A percentile compares a stretch with the other conserved stretches of the same genome.
Conservation (phyloP, 1,284 basidiomycete species). For the Trametes hirsuta region DNA sequence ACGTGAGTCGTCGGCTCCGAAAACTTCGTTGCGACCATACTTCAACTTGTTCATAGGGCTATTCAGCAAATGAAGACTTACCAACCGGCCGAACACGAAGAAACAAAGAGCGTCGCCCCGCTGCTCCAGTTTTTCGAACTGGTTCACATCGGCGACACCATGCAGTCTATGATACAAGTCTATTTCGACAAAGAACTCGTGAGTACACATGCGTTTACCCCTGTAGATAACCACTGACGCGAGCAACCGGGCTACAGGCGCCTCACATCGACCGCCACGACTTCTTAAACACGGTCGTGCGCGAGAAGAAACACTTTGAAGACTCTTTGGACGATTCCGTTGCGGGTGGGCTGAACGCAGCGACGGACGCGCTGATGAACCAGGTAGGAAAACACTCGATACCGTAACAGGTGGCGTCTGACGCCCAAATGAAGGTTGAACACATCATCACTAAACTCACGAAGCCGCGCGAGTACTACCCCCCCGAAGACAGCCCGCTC, state of each 20-base stretch:
- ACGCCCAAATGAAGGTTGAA: conserved; percentile 67
- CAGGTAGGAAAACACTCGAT: conserved; percentile 55
- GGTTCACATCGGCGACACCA: conserved; percentile 96
- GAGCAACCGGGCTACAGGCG: conserved; percentile 47
- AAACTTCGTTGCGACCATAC: neutral
- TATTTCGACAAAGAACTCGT: conserved; percentile 97
- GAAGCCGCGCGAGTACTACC: conserved; percentile 88
- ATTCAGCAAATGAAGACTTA: conserved; percentile 87
- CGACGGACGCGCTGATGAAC: conserved; percentile 95
- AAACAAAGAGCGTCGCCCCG: conserved; percentile 82
- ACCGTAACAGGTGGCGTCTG: neutral
- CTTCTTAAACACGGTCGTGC: conserved; percentile 90
- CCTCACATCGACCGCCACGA: conserved; percentile 90
- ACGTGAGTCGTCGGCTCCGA: conserved; percentile 65
- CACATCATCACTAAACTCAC: conserved; percentile 88
- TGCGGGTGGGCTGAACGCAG: conserved; percentile 90
- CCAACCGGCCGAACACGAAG: conserved; percentile 82
- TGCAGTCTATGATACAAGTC: conserved; percentile 96
- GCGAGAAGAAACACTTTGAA: conserved; percentile 97
- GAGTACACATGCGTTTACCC: conserved; percentile 19
- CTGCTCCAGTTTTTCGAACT: conserved; percentile 97
- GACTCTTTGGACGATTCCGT: conserved; percentile 91
- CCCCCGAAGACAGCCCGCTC: conserved; percentile 72
- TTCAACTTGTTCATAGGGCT: conserved; percentile 51
- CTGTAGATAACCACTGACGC: neutral